phyloP scores from a whole-genome alignment of 768 basidiomycete genomes.

The Rhizopogon sp. region DNA sequence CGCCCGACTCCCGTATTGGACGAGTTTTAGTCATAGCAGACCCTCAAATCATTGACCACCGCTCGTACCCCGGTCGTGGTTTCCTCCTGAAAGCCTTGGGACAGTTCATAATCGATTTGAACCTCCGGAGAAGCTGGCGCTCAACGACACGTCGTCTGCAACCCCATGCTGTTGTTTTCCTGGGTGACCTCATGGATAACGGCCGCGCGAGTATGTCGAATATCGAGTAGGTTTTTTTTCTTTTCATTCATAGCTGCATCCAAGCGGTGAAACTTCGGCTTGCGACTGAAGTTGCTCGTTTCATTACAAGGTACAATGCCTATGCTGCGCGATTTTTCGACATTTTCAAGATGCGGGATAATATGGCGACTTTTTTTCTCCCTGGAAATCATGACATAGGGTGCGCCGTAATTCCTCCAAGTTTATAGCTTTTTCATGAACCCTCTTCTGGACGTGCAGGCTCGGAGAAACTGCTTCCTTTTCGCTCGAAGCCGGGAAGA shows the following conservation, averaged over 20 bases:
- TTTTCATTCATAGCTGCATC: background rate
- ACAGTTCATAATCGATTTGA: conserved; percentile 70
- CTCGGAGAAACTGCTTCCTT: conserved; percentile 24
- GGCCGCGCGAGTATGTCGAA: conserved; percentile 63
- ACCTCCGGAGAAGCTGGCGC: conserved; percentile 82
- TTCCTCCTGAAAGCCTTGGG: conserved; percentile 52
- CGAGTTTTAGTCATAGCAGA: conserved; percentile 75
- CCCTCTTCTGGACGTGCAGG: conserved; percentile 10
- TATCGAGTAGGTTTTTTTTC: conserved; percentile 53
- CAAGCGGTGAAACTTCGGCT: background rate
- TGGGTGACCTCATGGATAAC: conserved; percentile 92
- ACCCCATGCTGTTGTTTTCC: conserved; percentile 74
- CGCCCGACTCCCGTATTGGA: conserved; percentile 16
- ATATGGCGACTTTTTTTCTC: conserved; percentile 60
- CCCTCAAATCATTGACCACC: conserved; percentile 77
- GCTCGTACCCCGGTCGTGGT: conserved; percentile 64
- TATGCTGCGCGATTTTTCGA: conserved; percentile 65
- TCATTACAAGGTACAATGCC: conserved; percentile 56
- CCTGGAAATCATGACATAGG: conserved; percentile 93
- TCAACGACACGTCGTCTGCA: conserved; percentile 45
- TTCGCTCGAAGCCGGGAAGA: conserved; percentile 40
- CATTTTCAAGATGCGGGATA: conserved; percentile 54
- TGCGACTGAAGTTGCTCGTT: conserved; percentile 3
- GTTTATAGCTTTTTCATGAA: conserved; percentile 1
- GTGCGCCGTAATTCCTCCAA: conserved; percentile 31